phyloP scores from a whole-genome alignment of 1,284 basidiomycete genomes.

The Cryptococcus amylolentus region DNA sequence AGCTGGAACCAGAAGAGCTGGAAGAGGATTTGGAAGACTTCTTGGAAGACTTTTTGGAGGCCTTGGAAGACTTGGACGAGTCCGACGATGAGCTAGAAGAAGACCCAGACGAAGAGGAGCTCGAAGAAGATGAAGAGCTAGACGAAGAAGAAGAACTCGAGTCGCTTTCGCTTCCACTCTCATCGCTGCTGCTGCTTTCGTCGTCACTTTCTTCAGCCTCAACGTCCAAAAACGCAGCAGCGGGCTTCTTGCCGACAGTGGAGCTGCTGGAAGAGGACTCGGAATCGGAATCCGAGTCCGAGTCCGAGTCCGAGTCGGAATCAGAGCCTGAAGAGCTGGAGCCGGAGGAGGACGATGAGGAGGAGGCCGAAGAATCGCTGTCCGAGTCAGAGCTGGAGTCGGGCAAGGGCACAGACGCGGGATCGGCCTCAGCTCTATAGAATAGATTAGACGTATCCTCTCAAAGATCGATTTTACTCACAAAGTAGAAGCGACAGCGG shows the following conservation, averaged over 20 bases:
- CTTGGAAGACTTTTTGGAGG: too few relatives aligned
- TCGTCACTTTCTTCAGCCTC: slow-evolving; percentile 21
- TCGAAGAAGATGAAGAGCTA: slow-evolving; percentile 3
- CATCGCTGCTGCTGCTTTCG: slow-evolving; percentile 7
- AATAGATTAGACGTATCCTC: background rate
- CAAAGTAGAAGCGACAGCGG: background rate
- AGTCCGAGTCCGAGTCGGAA: slow-evolving; percentile 23
- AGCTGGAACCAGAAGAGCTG: slow-evolving; percentile 16
- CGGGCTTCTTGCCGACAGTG: slow-evolving; percentile 13
- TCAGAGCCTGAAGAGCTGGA: slow-evolving; percentile 6
- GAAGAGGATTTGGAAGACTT: slow-evolving; percentile 5
- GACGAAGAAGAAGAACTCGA: slow-evolving; percentile 4
- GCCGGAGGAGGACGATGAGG: background rate
- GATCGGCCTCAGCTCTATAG: background rate
- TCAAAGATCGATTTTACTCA: background rate
- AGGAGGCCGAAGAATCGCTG: slow-evolving; percentile 3
- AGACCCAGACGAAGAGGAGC: slow-evolving; percentile 16
- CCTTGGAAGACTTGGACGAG: background rate
- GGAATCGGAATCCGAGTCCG: slow-evolving; percentile 14
- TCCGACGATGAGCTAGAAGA: slow-evolving; percentile 8
- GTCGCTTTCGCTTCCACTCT: slow-evolving; percentile 11
- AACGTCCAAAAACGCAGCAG: slow-evolving; percentile 25
- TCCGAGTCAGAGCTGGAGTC: slow-evolving; percentile 13
- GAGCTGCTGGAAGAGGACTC: slow-evolving; percentile 14
- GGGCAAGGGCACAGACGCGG: slow-evolving; percentile 6